Conservation (phyloP, 108 stramenopile genomes). For the Nitzschia sp. region DNA sequence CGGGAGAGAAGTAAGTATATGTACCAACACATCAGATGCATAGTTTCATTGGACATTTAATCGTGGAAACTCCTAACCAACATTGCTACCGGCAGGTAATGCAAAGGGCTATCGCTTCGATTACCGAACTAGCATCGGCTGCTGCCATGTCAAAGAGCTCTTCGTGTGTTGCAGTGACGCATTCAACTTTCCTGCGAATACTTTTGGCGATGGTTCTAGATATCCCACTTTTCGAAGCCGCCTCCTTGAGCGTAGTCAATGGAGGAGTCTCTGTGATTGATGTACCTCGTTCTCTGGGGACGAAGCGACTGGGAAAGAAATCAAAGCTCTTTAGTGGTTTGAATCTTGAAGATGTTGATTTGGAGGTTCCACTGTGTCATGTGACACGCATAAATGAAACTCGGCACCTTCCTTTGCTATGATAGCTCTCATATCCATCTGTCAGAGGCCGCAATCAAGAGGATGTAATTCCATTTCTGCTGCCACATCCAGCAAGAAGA, state of each 20-base stretch:
- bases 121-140: constrained; percentile 29
- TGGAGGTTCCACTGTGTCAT: constrained; percentile 51
- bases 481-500: too few species aligned
- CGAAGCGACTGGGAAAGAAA: constrained; percentile 28
- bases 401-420: constrained; percentile 73
- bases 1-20: constrained; percentile 67
- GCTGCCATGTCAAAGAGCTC: constrained; percentile 17
- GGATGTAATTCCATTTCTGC: too few species aligned
- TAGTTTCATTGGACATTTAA: too few species aligned
- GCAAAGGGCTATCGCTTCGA: constrained; percentile 24
- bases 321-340: constrained; percentile 56
- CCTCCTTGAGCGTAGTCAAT: constrained; percentile 49
- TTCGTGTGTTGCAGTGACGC: constrained; percentile 58
- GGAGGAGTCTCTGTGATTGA: constrained; percentile 76
- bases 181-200: constrained; percentile 69
- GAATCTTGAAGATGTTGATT: constrained; percentile 33
- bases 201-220: constrained; percentile 55
- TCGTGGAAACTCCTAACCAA: too few species aligned
- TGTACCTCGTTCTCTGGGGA: constrained; percentile 41
- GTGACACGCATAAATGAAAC: constrained; percentile 65
- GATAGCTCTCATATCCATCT: too few species aligned
- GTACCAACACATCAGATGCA: too few species aligned
- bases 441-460: too few species aligned
- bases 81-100: too few species aligned
- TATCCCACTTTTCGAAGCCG: constrained; percentile 57